phyloP scores from a whole-genome alignment of 495 filamentous ascomycete species.

The Xylaria palmicola region DNA sequence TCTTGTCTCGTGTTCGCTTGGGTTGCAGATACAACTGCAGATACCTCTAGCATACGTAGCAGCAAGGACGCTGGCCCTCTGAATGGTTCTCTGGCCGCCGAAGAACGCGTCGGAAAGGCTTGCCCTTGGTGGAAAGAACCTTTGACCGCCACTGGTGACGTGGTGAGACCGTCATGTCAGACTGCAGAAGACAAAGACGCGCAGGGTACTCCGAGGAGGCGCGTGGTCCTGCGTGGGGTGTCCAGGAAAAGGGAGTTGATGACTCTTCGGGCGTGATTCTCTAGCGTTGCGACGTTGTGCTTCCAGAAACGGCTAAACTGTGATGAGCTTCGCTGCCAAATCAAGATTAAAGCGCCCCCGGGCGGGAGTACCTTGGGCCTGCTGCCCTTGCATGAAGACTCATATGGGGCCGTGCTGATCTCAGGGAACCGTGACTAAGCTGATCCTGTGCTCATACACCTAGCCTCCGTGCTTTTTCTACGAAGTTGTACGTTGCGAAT shows the following conservation, averaged over 20 bases:
- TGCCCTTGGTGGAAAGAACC: not conserved
- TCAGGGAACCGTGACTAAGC: not conserved
- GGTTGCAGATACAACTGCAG: not conserved
- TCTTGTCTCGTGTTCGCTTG: not conserved
- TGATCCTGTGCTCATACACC: not conserved
- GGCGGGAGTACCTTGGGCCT: slow-evolving; percentile 3
- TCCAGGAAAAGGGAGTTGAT: slow-evolving; percentile 1
- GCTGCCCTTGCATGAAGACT: slow-evolving; percentile 12
- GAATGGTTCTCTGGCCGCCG: not conserved
- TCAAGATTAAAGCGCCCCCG: not conserved
- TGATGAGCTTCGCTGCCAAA: not conserved
- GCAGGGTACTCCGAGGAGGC: not conserved
- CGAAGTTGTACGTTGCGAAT: too few relatives aligned
- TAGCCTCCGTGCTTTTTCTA: too few relatives aligned
- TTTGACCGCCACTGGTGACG: slow-evolving; percentile 9
- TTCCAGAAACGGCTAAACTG: not conserved
- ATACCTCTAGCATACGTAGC: too few relatives aligned
- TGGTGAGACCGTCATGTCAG: not conserved
- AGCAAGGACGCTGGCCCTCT: not conserved
- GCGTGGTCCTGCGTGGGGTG: not conserved
- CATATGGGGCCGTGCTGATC: slow-evolving; percentile 4
- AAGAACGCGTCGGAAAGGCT: not conserved
- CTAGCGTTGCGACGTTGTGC: not conserved
- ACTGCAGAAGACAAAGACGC: not conserved
- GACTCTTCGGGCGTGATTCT: not conserved